These are phyloP conservation scores for Aspergillus calidoustus DNA, from an alignment of 2,329 filamentous ascomycete species.

Conservation along the genomic window DNA sequence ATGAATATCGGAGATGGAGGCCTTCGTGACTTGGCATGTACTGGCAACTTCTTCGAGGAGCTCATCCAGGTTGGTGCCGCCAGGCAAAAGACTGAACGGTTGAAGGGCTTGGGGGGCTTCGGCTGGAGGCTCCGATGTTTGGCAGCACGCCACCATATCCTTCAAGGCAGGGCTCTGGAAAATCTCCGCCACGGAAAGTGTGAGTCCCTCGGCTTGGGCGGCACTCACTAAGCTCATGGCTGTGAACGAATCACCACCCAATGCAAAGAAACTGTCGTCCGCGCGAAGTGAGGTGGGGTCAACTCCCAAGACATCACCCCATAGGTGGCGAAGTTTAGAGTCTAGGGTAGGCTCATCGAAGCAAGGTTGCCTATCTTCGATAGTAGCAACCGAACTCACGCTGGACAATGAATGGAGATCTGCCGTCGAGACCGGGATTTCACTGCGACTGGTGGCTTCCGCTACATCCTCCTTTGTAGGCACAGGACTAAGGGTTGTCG, in stretches of 20 bases:
- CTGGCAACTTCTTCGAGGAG: conserved; percentile 34
- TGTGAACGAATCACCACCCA: conserved; percentile 54
- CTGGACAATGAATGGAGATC: background rate
- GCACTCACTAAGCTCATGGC: conserved; percentile 53
- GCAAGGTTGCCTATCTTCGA: background rate
- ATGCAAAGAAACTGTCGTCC: conserved; percentile 52
- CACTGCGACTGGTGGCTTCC: background rate
- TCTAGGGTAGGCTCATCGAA: conserved; percentile 20
- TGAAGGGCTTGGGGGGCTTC: conserved; percentile 28
- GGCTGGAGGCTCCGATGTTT: background rate
- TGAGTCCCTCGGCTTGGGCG: conserved; percentile 44
- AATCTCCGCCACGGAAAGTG: conserved; percentile 48
- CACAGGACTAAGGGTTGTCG: background rate
- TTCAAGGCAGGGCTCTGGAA: conserved; percentile 48
- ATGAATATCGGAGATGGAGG: conserved; percentile 44
- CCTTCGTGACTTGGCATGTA: conserved; percentile 35
- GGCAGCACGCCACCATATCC: conserved; percentile 47
- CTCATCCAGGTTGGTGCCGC: conserved; percentile 20
- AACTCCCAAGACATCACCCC: conserved; percentile 46
- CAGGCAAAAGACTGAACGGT: conserved; percentile 27
- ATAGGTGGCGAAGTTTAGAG: conserved; percentile 37
- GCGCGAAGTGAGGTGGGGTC: conserved; percentile 43
- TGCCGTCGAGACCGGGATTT: background rate
- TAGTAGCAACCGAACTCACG: background rate
- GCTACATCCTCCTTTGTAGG: background rate